Evolutionary conservation across 2,329 filamentous ascomycete genomes (phyloP).

Genomic region (Alternaria brassicicola): DNA sequence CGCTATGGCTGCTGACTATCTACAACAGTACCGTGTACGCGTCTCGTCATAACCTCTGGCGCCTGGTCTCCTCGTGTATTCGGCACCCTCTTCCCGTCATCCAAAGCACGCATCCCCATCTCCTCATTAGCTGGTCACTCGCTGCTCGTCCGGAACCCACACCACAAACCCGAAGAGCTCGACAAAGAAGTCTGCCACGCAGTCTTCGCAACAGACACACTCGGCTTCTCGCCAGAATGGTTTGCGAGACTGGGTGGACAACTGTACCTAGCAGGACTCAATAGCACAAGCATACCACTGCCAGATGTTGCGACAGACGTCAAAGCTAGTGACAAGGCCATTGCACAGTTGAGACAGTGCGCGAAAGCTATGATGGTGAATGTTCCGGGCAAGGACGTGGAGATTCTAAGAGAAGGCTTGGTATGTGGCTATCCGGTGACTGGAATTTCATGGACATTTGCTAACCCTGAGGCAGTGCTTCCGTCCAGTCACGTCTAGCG

Average conservation of each 20-base stretch:
- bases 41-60: constrained; percentile 71
- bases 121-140: constrained; percentile 73
- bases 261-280: constrained; percentile 76
- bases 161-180: constrained; percentile 54
- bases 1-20: constrained; percentile 16
- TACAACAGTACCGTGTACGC: constrained; percentile 63
- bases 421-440: constrained; percentile 27
- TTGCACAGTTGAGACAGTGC: constrained; percentile 58
- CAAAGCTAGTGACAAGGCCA: constrained; percentile 54
- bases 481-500: constrained; percentile 69
- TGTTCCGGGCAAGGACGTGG: constrained; percentile 58
- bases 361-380: constrained; percentile 58
- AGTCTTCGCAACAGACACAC: constrained; percentile 66
- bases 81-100: constrained; percentile 65
- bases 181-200: constrained; percentile 65
- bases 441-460: constrained; percentile 6
- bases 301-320: constrained; percentile 62
- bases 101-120: constrained; percentile 62
- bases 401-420: constrained; percentile 68
- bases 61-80: constrained; percentile 75
- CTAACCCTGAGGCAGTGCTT: constrained; percentile 60
- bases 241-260: constrained; percentile 71
- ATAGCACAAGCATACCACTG: constrained; percentile 65
- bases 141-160: constrained; percentile 67
- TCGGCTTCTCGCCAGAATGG: constrained; percentile 71